Conservation (phyloP, 1,139 yeast genomes). For the Protomyces gravidus region DNA sequence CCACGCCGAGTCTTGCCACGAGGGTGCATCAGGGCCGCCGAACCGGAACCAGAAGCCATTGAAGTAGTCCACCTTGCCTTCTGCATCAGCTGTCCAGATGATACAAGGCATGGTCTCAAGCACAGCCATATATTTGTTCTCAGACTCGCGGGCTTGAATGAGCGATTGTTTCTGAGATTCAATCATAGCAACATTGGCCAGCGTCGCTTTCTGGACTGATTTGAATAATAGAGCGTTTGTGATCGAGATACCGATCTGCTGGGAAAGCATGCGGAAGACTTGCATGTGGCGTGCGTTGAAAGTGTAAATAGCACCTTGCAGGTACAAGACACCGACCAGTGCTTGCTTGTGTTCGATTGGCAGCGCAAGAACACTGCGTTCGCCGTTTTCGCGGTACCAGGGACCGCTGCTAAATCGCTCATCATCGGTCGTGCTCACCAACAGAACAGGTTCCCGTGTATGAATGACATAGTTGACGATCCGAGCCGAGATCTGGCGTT, state of each 20-base stretch:
- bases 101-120: constrained; percentile 35
- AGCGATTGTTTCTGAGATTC: constrained; percentile 33
- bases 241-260: constrained; percentile 35
- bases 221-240: constrained; percentile 34
- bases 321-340: constrained; percentile 33
- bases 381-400: constrained; percentile 30
- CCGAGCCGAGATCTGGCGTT: constrained; percentile 22
- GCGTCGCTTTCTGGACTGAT: constrained; percentile 33
- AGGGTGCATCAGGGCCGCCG: constrained; percentile 33
- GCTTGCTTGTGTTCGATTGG: constrained; percentile 32
- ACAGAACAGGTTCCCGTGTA: constrained; percentile 30
- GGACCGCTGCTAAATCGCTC: constrained; percentile 29
- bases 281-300: constrained; percentile 33
- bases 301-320: constrained; percentile 33
- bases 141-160: constrained; percentile 32
- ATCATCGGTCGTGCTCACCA: constrained; percentile 29
- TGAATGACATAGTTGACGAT: constrained; percentile 32
- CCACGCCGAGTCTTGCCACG: constrained; percentile 30
- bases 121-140: constrained; percentile 34
- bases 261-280: constrained; percentile 32
- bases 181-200: constrained; percentile 34
- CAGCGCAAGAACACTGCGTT: constrained; percentile 31
- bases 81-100: constrained; percentile 34
- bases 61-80: constrained; percentile 31
- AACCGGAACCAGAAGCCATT: constrained; percentile 33